Percentiles rank a stretch among this genome's conserved stretches.
Conservation (phyloP, 345 rosid genomes). For the Hirschfeldia incana region DNA sequence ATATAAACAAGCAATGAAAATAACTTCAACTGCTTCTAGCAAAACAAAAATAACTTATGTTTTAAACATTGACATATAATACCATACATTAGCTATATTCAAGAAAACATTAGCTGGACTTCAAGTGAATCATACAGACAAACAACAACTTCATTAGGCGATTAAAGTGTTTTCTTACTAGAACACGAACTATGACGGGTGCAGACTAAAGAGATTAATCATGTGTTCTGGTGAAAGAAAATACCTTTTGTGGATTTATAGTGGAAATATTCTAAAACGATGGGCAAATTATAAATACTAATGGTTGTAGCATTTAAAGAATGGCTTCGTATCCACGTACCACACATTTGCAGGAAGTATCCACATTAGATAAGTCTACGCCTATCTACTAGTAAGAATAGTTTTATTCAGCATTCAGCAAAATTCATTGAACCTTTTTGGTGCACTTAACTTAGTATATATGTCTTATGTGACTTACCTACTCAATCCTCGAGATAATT, state of each 20-base stretch:
- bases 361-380: constrained; percentile 27
- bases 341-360: constrained; percentile 13
- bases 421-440: constrained; percentile 32
- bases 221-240: neutral
- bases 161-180: neutral
- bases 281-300: constrained; percentile 20
- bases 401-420: constrained; percentile 3
- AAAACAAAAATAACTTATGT: no score
- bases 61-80: neutral
- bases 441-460: constrained; percentile 7
- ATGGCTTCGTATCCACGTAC: neutral
- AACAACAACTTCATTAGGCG: neutral
- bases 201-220: neutral
- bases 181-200: neutral
- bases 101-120: neutral
- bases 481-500: constrained; percentile 8
- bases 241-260: neutral
- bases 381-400: constrained; percentile 3
- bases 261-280: constrained; percentile 22
- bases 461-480: constrained; percentile 17
- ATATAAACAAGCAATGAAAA: neutral
- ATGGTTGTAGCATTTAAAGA: constrained; percentile 13
- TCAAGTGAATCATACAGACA: neutral
- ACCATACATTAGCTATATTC: neutral
- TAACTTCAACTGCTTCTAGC: neutral